A percentile compares a stretch with the other conserved stretches of the same genome.
Conservation (phyloP, 495 filamentous ascomycete species). For the Mytilinidion resinicola region DNA sequence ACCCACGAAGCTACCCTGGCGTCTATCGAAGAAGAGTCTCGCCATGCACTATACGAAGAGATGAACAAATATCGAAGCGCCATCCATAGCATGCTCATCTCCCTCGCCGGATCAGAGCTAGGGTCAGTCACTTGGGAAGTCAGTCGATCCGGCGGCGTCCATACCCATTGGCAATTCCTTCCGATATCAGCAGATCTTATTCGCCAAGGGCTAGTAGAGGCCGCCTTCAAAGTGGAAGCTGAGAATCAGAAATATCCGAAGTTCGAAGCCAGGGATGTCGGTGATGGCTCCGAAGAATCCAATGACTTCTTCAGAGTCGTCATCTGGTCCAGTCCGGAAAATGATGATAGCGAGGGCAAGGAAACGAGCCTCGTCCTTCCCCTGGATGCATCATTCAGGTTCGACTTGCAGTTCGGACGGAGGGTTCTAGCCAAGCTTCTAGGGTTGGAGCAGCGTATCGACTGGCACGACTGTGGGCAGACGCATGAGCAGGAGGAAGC, state of each 20-base stretch:
- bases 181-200: slow-evolving; percentile 64
- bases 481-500: slow-evolving; percentile 65
- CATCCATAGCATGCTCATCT: slow-evolving; percentile 61
- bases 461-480: slow-evolving; percentile 82
- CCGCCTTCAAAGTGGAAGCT: slow-evolving; percentile 76
- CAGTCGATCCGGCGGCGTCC: slow-evolving; percentile 66
- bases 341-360: slow-evolving; percentile 13
- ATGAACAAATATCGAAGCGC: slow-evolving; percentile 71
- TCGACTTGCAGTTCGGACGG: slow-evolving; percentile 63
- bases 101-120: slow-evolving; percentile 46
- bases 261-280: slow-evolving; percentile 35
- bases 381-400: slow-evolving; percentile 47
- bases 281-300: slow-evolving; percentile 41
- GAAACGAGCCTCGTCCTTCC: slow-evolving; percentile 48
- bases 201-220: slow-evolving; percentile 63
- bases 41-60: slow-evolving; percentile 57
- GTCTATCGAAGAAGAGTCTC: slow-evolving; percentile 50
- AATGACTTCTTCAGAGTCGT: slow-evolving; percentile 82
- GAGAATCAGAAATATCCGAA: slow-evolving; percentile 66
- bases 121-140: slow-evolving; percentile 91
- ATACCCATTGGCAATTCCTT: slow-evolving; percentile 91
- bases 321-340: slow-evolving; percentile 57
- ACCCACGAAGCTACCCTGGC: slow-evolving; percentile 64
- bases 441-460: slow-evolving; percentile 60
- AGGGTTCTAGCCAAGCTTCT: slow-evolving; percentile 83